These are phyloP conservation scores for Zea mays DNA, from an alignment of 176 grass and related monocot species.

Conservation along the genomic window DNA sequence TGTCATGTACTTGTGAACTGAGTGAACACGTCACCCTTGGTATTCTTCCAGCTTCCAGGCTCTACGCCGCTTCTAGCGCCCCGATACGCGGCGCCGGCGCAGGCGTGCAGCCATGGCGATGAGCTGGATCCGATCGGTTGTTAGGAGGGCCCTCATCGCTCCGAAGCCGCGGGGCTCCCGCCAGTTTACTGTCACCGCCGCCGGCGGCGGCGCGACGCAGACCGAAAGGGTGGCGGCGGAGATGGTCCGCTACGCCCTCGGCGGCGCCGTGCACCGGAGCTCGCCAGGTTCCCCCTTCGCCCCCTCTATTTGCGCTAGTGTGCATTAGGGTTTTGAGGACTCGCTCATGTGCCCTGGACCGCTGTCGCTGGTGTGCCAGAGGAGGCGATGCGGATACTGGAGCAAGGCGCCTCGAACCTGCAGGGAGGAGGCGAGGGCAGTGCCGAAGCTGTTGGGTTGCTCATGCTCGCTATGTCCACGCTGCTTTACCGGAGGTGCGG, in stretches of 20 bases:
- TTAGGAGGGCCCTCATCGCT: conserved; percentile 7
- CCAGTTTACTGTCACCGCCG: conserved; percentile 7
- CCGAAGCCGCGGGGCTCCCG: background rate
- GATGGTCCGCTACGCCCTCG: conserved; percentile 83
- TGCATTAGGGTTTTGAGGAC: conserved; percentile 3
- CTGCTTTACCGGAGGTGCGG: conserved; percentile 73
- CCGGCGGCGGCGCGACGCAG: conserved; percentile 34
- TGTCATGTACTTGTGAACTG: no score
- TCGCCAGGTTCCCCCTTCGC: conserved; percentile 49
- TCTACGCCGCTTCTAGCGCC: conserved; percentile 15
- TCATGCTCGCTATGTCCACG: conserved; percentile 79
- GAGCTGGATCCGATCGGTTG: conserved; percentile 35
- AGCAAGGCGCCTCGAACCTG: conserved; percentile 83
- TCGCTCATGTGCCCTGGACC: background rate
- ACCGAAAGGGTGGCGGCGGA: conserved; percentile 59
- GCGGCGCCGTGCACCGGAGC: conserved; percentile 48
- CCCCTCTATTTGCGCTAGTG: background rate
- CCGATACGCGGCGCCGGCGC: background rate
- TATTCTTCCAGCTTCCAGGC: conserved; percentile 11
- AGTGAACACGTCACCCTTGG: background rate
- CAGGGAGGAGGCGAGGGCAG: conserved; percentile 55
- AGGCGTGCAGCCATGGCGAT: conserved; percentile 42
- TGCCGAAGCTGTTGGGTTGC: conserved; percentile 58
- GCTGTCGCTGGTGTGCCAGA: conserved; percentile 45
- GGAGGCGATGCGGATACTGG: conserved; percentile 85